These are phyloP conservation scores for Aureoboletus auriporus DNA, from an alignment of 768 basidiomycete genomes.

Conservation along the genomic window DNA sequence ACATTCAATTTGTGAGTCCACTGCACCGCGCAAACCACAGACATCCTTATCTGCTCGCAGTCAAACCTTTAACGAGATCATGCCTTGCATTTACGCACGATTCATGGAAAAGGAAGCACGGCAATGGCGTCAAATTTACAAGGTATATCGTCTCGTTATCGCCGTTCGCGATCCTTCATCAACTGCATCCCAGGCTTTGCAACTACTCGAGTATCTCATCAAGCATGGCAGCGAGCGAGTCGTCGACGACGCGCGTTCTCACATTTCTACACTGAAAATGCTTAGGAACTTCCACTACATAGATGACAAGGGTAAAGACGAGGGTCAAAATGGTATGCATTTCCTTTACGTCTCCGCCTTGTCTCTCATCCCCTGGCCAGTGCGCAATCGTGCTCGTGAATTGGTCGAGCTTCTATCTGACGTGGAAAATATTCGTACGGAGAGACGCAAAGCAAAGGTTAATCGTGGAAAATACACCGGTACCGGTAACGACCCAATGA, in stretches of 20 bases:
- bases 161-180: neutral
- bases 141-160: constrained; percentile 42
- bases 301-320: constrained; percentile 98
- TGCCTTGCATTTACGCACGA: constrained; percentile 92
- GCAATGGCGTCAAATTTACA: constrained; percentile 99
- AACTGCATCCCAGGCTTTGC: constrained; percentile 58
- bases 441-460: constrained; percentile 87
- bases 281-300: constrained; percentile 97
- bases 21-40: neutral
- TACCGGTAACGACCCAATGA: constrained; percentile 75
- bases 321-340: constrained; percentile 90
- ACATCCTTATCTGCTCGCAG: constrained; percentile 37
- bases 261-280: constrained; percentile 96
- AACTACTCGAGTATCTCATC: constrained; percentile 91
- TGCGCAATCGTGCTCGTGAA: constrained; percentile 91
- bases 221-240: constrained; percentile 98
- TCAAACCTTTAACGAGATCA: constrained; percentile 98
- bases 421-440: constrained; percentile 83
- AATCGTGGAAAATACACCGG: constrained; percentile 91
- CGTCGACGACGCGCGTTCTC: constrained; percentile 94
- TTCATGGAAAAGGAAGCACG: constrained; percentile 99
- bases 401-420: constrained; percentile 89
- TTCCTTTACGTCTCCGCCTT: neutral
- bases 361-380: constrained; percentile 38
- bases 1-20: constrained; percentile 92